Evolutionary conservation across 2,329 filamentous ascomycete species (phyloP).

Genomic region (Zasmidium angulare): DNA sequence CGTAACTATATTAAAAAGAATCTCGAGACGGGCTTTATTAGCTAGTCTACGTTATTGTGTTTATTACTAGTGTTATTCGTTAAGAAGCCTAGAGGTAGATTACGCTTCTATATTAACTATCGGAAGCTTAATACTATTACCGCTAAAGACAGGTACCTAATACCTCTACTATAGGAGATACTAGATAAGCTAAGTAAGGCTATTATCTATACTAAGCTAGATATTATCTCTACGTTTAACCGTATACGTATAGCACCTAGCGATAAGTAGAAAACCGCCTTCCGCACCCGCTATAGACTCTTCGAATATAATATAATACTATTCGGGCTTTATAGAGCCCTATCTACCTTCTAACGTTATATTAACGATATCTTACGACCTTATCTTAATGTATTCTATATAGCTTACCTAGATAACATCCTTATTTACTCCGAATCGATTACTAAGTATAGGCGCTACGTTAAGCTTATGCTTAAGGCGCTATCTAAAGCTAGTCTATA

Average conservation of each 20-base stretch:
- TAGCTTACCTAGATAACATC: slow-evolving; percentile 1
- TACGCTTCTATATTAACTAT: slow-evolving; percentile 33
- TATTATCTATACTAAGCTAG: slow-evolving; percentile 22
- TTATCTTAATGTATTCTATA: slow-evolving; percentile 10
- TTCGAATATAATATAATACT: slow-evolving; percentile 13
- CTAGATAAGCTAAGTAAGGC: slow-evolving; percentile 21
- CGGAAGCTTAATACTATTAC: slow-evolving; percentile 29
- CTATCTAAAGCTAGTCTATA: slow-evolving; percentile 12
- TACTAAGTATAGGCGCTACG: not conserved
- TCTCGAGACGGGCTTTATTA: too few relatives aligned
- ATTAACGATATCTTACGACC: too few relatives aligned
- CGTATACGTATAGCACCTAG: slow-evolving; percentile 4
- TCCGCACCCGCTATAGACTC: too few relatives aligned
- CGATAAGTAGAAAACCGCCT: slow-evolving; percentile 13
- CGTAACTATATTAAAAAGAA: slow-evolving; percentile 12
- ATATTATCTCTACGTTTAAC: slow-evolving; percentile 21
- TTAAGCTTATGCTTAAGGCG: slow-evolving; percentile 10
- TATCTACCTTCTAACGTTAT: not conserved
- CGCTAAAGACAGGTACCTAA: slow-evolving; percentile 28
- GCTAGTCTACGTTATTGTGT: too few relatives aligned
- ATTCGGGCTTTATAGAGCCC: slow-evolving; percentile 5
- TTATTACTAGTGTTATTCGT: slow-evolving; percentile 7
- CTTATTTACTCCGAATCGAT: slow-evolving; percentile 4
- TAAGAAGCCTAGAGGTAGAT: slow-evolving; percentile 3
- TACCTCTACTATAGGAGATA: slow-evolving; percentile 30